Percentiles rank a stretch among this genome's conserved stretches.
These are phyloP conservation scores for Daldinia vernicosa DNA, from an alignment of 495 filamentous ascomycete species.

Conservation along the genomic window DNA sequence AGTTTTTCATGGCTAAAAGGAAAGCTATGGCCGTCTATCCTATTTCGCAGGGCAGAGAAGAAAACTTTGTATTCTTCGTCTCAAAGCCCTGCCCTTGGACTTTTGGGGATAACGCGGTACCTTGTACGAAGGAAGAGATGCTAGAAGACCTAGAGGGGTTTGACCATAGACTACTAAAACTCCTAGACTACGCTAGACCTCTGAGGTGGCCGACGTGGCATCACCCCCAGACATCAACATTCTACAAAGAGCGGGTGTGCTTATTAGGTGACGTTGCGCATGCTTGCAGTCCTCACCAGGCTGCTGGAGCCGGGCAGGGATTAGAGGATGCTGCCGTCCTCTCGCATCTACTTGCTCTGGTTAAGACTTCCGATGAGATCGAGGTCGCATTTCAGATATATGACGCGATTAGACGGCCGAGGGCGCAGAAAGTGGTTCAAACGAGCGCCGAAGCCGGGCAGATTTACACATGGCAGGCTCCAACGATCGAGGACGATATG, in stretches of 20 bases:
- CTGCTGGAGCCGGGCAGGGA: conserved; percentile 67
- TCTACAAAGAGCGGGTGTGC: conserved; percentile 57
- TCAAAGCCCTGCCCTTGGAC: conserved; percentile 19
- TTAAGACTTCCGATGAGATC: conserved; percentile 31
- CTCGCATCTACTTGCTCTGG: conserved; percentile 54
- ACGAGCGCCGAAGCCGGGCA: conserved; percentile 57
- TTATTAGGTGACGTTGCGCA: conserved; percentile 71
- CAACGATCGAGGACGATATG: conserved; percentile 57
- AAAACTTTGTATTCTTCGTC: conserved; percentile 41
- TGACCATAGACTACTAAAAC: conserved; percentile 35
- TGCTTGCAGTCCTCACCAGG: conserved; percentile 68
- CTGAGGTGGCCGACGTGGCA: conserved; percentile 69
- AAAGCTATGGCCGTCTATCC: conserved; percentile 66
- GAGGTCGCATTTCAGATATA: conserved; percentile 47
- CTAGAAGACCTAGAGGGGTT: conserved; percentile 35
- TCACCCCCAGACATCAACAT: conserved; percentile 62
- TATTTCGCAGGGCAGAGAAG: conserved; percentile 60
- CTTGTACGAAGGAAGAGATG: conserved; percentile 44
- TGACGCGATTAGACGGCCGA: conserved; percentile 44
- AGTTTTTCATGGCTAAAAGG: conserved; percentile 62
- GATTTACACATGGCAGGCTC: conserved; percentile 52
- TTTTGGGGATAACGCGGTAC: conserved; percentile 21
- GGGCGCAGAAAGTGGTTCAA: conserved; percentile 59
- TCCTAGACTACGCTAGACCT: conserved; percentile 49
- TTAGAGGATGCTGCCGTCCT: conserved; percentile 69